phyloP scores from a whole-genome alignment of 2,329 filamentous ascomycete species.

The Neopestalotiopsis rosae region DNA sequence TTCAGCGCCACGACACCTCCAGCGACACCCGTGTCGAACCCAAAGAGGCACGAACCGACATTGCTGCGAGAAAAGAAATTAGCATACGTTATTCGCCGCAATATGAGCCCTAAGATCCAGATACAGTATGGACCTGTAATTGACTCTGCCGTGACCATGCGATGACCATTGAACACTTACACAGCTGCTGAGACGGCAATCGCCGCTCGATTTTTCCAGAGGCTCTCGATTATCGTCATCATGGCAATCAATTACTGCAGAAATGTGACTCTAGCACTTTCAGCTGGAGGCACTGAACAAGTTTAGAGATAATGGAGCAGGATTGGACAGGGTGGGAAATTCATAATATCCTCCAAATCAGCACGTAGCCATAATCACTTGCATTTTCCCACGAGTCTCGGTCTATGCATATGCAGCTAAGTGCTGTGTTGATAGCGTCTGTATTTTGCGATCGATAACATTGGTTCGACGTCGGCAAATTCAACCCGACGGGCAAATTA shows the following conservation, averaged over 20 bases:
- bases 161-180: neutral
- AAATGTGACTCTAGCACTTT: neutral
- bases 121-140: neutral
- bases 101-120: neutral
- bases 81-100: neutral
- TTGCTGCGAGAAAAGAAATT: neutral
- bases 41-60: constrained; percentile 2
- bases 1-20: neutral
- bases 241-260: neutral
- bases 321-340: neutral
- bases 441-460: neutral
- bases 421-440: neutral
- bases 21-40: constrained; percentile 8
- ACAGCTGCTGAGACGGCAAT: constrained; percentile 11
- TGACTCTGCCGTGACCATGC: neutral
- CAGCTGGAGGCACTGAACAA: neutral
- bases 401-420: neutral
- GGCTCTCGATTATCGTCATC: constrained; percentile 3
- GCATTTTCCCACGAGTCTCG: neutral
- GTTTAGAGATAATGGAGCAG: neutral
- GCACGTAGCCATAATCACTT: neutral
- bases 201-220: constrained; percentile 6
- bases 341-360: neutral
- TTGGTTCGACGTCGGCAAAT: neutral
- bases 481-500: neutral